Conservation (phyloP, 805 yeast species). For the Candida taoyuanica region DNA sequence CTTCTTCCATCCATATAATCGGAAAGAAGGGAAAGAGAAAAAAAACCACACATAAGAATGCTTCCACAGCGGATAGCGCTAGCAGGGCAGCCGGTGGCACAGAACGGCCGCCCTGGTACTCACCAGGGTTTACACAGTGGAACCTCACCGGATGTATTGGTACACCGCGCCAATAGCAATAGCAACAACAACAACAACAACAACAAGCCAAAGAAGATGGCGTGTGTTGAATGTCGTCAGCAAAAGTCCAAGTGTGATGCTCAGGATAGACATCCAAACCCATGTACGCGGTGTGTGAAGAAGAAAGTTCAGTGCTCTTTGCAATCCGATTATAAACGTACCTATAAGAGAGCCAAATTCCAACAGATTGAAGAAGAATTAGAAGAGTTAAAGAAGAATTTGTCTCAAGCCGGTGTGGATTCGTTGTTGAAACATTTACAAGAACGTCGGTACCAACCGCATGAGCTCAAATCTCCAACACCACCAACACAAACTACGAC, state of each 20-base stretch:
- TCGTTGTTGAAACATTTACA: conserved; percentile 19
- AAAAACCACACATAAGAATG: too few relatives aligned
- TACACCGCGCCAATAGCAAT: too few relatives aligned
- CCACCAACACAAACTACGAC: conserved; percentile 1
- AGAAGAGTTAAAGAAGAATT: conserved; percentile 56
- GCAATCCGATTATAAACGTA: conserved; percentile 79
- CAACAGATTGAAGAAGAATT: conserved; percentile 82
- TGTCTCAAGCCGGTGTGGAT: conserved; percentile 31
- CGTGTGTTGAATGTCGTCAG: conserved; percentile 95
- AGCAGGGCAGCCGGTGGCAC: too few relatives aligned
- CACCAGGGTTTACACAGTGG: too few relatives aligned
- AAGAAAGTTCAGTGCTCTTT: conserved; percentile 67
- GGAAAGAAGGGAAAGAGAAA: too few relatives aligned
- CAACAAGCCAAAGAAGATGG: conserved; percentile 51
- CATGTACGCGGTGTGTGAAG: conserved; percentile 79
- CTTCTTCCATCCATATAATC: too few relatives aligned
- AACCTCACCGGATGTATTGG: too few relatives aligned
- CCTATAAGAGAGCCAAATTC: conserved; percentile 79
- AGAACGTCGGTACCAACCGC: conserved; percentile 18
- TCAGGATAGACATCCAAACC: conserved; percentile 62
- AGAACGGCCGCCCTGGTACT: too few relatives aligned
- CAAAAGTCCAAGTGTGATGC: conserved; percentile 94
- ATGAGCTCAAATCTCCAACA: conserved; percentile 14
- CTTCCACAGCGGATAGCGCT: too few relatives aligned
- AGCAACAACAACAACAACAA: conserved; percentile 1